Percentiles rank a stretch among this genome's conserved stretches.
Conservation (phyloP, 352 stramenopile genomes). For the Phytophthora pini region DNA sequence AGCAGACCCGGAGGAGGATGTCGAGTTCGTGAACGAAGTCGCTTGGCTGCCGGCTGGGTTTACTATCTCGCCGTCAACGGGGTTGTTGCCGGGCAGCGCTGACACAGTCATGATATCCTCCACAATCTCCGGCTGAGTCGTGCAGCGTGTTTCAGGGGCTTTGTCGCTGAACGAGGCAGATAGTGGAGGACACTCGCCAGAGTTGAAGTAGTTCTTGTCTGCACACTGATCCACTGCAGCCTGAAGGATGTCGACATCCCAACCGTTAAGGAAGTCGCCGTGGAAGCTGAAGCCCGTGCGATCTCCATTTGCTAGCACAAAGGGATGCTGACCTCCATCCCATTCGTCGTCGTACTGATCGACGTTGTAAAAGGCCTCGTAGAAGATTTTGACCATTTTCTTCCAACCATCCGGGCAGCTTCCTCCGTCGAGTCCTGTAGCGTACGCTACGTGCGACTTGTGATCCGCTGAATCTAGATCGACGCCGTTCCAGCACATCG, state of each 20-base stretch:
- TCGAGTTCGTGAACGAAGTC: conserved; percentile 8
- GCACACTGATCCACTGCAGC: conserved; percentile 49
- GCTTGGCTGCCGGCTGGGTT: neutral
- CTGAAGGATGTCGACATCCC: conserved; percentile 52
- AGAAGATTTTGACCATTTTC: conserved; percentile 73
- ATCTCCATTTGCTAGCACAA: conserved; percentile 58
- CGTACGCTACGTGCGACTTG: conserved; percentile 60
- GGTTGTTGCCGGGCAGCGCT: conserved; percentile 49
- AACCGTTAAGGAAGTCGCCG: conserved; percentile 63
- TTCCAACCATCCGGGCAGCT: conserved; percentile 45
- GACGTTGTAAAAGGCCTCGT: conserved; percentile 60
- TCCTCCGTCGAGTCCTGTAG: conserved; percentile 47
- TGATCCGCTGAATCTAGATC: conserved; percentile 57
- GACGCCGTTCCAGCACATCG: conserved; percentile 60
- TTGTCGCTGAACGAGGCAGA: conserved; percentile 45
- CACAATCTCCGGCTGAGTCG: conserved; percentile 40
- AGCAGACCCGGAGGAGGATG: conserved; percentile 15
- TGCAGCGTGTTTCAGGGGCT: conserved; percentile 41
- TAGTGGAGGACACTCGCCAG: conserved; percentile 48
- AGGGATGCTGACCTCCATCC: conserved; percentile 53
- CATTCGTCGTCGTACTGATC: conserved; percentile 57
- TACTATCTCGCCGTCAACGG: conserved; percentile 20
- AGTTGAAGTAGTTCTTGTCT: conserved; percentile 62
- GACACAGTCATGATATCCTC: conserved; percentile 38
- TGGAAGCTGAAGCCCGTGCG: conserved; percentile 57